Evolutionary conservation across 2,329 filamentous ascomycete genomes (phyloP).

Genomic region (Hymenoscyphus fructigenus): DNA sequence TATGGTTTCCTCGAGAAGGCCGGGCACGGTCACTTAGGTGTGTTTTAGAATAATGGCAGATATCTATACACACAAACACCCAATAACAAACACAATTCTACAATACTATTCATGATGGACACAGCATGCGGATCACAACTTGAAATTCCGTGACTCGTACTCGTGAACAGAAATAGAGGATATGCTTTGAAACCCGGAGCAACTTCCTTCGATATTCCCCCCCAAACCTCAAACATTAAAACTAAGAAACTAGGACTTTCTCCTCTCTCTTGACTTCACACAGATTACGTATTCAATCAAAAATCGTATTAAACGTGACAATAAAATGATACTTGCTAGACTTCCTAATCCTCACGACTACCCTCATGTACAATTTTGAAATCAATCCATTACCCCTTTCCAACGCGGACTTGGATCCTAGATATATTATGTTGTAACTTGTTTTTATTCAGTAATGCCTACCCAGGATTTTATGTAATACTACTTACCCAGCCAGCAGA

Average conservation of each 20-base stretch:
- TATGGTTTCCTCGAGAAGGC: not conserved
- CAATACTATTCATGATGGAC: not conserved
- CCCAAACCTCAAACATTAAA: not conserved
- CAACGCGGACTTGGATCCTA: not conserved
- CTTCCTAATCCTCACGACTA: not conserved
- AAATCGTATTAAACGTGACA: not conserved
- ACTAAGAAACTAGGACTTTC: not conserved
- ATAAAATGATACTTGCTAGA: not conserved
- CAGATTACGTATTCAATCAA: not conserved
- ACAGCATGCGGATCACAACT: too few relatives aligned
- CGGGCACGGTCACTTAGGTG: not conserved
- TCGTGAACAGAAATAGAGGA: not conserved
- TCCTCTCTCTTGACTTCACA: too few relatives aligned
- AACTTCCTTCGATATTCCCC: not conserved
- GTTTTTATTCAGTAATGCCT: not conserved
- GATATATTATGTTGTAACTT: not conserved
- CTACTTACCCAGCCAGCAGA: not conserved
- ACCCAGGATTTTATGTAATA: not conserved
- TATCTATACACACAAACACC: not conserved
- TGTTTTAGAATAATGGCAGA: slow-evolving; percentile 14
- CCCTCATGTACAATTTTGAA: not conserved
- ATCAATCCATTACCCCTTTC: not conserved
- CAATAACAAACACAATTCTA: not conserved
- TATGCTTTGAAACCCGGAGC: not conserved
- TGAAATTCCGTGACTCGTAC: not conserved